Evolutionary conservation across 768 basidiomycete species (phyloP), one percentile per base, ranked within the genome.

Genomic region (Lentinula aciculospora): DNA sequence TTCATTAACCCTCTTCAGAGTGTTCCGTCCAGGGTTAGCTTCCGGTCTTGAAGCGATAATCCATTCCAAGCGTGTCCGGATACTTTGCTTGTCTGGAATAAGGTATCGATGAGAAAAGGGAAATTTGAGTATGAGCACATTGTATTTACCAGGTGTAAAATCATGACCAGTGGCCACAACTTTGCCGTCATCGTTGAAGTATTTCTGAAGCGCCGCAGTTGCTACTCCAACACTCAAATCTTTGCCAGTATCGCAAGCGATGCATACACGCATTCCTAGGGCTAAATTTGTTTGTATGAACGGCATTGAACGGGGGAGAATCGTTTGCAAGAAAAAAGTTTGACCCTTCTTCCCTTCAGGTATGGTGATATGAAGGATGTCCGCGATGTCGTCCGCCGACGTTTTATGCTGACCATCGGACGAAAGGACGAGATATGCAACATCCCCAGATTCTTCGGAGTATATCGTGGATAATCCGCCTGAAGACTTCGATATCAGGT

Each of bases 21-120:
- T 92, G 15, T 83, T 78, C 40, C 94, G 81, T 9, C 90, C 85
- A 0, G 96, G 95, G 67, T 97, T 98, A 3, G 86, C 88, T 55
- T 76, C 74, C 4, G 90, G 88, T 53, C 80, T 73, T 61, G 83
- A 86, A 19, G 86, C 76, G 58, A 94, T 88, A 48, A 98, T 83
- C 91, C 90, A 93, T 66, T 98, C 87, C 34, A 98, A 75, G 17
- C 93, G 79, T 12, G 76, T 85, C 10, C 83, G 81, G 61, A 98
- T 82, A 12, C 78, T 71, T 19, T 76, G 69, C 68, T 97, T 97
- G 61, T 74, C 77, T 67, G 19, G 15, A 56, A 48, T 29, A 23
- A 10, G 23, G 13, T 31, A 8, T 44, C 6, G 19, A 31, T 50
- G 21, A 19, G 42, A 36, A 7, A 50, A 48, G 19, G 5, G 28